Percentiles rank a stretch among this genome's conserved stretches.
phyloP scores from a whole-genome alignment of 495 filamentous ascomycete genomes.

The Alectoria sarmentosa region DNA sequence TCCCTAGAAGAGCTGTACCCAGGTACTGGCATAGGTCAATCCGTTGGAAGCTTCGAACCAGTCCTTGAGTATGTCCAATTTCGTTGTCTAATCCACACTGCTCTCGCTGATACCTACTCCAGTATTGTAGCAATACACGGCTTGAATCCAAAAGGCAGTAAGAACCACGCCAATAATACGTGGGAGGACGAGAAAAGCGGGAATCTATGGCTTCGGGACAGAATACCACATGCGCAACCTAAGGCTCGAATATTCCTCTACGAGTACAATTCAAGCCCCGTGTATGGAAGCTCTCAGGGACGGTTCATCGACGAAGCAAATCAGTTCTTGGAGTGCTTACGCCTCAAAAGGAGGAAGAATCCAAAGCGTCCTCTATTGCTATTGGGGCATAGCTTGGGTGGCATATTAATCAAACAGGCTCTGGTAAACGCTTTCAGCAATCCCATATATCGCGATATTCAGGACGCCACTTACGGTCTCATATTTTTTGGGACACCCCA shows the following conservation, averaged over 20 bases:
- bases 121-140: constrained; percentile 18
- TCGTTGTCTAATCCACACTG: too few species aligned
- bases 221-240: constrained; percentile 5
- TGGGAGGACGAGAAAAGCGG: not conserved
- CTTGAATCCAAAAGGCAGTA: constrained; percentile 5
- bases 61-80: not conserved
- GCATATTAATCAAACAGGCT: constrained; percentile 15
- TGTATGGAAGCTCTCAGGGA: not conserved
- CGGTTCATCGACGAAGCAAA: constrained; percentile 12
- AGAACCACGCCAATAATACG: constrained; percentile 3
- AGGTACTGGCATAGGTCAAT: constrained; percentile 1
- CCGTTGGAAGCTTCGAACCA: not conserved
- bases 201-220: constrained; percentile 16
- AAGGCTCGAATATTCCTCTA: constrained; percentile 12
- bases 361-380: constrained; percentile 11
- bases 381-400: constrained; percentile 15
- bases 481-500: constrained; percentile 20
- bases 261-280: constrained; percentile 13
- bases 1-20: constrained; percentile 3
- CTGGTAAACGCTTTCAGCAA: too few species aligned
- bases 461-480: constrained; percentile 8
- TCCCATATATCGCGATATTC: not conserved
- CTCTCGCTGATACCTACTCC: not conserved
- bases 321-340: constrained; percentile 4
- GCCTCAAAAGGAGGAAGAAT: constrained; percentile 6